Base-by-base conservation (phyloP, 2,329 filamentous ascomycete species). In the Phoma sp. region DNA sequence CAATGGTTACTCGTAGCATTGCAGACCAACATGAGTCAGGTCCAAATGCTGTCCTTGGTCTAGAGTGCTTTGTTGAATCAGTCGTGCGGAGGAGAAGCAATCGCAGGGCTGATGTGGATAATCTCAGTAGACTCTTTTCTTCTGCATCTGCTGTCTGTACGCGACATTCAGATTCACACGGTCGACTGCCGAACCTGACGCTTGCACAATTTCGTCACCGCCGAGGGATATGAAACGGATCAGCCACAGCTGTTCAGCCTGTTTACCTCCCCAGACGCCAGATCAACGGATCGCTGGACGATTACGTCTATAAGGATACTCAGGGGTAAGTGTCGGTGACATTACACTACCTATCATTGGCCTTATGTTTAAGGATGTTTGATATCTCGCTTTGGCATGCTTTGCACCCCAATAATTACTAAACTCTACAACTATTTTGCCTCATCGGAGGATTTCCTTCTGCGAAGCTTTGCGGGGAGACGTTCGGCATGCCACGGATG, bases 271-370 rank as follows among this genome's bases (percentile, higher is more conserved):
- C 46, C 42, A n/a, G 52, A 38, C 41, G 52, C 47, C 37, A 55
- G 52, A 55, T 47, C 46, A 50, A 47, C 52, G 14, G 52, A 55
- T 55, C 46, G 47, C 52, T 50, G 24, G 13, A 42, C 14, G 6
- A 38, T 27, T 33, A 27, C 37, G 36, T 29, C 37, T 42, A 46
- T 46, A 42, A 32, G 46, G 41, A 41, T 55, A 50, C 42, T 50
- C 52, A 55, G 52, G 46, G 52, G 52, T 50, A 49, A 41, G 6
- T 13, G 18, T 35, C 36, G 13, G 37, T 55, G 52, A 46, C 32
- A 55, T 55, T 46, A 37, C 42, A 36, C 49, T 11, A 36, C 25
- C 43, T 43, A 41, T 23, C n/a, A 46, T 47, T 46, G 52, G 46
- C 24, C 18, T 24, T 27, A 33, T 25, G 18, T 38, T 18, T 35